Percentiles rank a stretch among this genome's conserved stretches.
Evolutionary conservation across 805 yeast genomes (phyloP).

Genomic region (Candida silvatica): DNA sequence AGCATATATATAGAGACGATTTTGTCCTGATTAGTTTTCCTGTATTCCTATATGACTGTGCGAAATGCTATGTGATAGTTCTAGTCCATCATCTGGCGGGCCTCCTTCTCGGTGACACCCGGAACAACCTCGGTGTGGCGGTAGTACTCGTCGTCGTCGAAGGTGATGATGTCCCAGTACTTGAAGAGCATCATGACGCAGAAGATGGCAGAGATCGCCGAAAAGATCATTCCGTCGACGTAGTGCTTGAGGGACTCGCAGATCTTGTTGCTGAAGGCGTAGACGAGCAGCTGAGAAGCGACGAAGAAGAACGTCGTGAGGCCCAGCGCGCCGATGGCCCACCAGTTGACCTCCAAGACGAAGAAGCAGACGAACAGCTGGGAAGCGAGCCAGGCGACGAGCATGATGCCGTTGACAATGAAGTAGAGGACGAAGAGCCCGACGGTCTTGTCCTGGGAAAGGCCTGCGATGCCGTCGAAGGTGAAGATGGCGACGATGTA

Average conservation of each 20-base stretch:
- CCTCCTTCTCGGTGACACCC: neutral
- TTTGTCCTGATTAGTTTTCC: neutral
- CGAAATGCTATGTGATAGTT: too few relatives aligned
- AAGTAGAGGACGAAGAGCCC: constrained; percentile 65
- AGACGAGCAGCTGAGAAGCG: constrained; percentile 71
- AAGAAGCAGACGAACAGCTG: constrained; percentile 61
- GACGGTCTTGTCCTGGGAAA: constrained; percentile 46
- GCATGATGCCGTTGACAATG: constrained; percentile 58
- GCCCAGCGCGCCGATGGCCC: constrained; percentile 85
- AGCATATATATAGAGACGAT: neutral
- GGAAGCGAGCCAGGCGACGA: constrained; percentile 53
- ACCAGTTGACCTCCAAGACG: constrained; percentile 57
- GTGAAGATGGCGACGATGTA: constrained; percentile 67
- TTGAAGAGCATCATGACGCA: constrained; percentile 93
- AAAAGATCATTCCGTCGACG: constrained; percentile 84
- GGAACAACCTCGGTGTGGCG: constrained; percentile 11
- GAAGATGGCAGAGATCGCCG: constrained; percentile 69
- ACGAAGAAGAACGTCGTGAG: constrained; percentile 67
- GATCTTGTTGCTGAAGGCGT: constrained; percentile 56
- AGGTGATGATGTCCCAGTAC: constrained; percentile 93
- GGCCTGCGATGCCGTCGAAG: constrained; percentile 54
- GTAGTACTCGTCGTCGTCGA: constrained; percentile 85
- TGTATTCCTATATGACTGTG: too few relatives aligned
- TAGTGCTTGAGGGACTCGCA: constrained; percentile 76
- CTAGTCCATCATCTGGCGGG: neutral